A percentile compares a stretch with the other conserved stretches of the same genome.
phyloP scores from a whole-genome alignment of 257 asterid species.

The Cynanchum wilfordii region DNA sequence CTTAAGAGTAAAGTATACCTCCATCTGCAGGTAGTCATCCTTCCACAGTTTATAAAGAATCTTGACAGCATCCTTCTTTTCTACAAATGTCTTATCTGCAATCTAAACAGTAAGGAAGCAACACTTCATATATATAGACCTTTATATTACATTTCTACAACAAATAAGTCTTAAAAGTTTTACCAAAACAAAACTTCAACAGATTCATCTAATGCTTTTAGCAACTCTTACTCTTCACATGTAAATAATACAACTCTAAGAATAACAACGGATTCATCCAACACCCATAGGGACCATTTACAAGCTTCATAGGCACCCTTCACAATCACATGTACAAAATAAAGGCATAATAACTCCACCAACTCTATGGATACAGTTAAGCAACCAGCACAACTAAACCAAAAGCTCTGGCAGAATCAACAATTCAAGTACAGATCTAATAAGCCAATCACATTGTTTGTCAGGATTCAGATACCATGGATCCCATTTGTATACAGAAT shows the following conservation, averaged over 20 bases:
- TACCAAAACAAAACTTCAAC: background rate
- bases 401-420: background rate
- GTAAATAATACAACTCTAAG: background rate
- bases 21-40: constrained; percentile 70
- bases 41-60: constrained; percentile 77
- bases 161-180: background rate
- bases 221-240: background rate
- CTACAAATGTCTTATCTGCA: constrained; percentile 65
- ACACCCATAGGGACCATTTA: background rate
- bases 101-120: constrained; percentile 38
- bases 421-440: background rate
- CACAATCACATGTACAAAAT: background rate
- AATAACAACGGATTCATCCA: background rate
- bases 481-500: background rate
- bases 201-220: background rate
- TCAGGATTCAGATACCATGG: background rate
- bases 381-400: background rate
- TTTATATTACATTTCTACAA: background rate
- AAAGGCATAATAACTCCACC: background rate
- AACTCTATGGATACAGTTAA: background rate
- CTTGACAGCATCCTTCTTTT: constrained; percentile 65
- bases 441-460: background rate
- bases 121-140: background rate
- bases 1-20: constrained; percentile 40
- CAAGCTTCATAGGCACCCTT: background rate